phyloP scores from a whole-genome alignment of 345 rosid species.

The Euphorbia tirucalli region DNA sequence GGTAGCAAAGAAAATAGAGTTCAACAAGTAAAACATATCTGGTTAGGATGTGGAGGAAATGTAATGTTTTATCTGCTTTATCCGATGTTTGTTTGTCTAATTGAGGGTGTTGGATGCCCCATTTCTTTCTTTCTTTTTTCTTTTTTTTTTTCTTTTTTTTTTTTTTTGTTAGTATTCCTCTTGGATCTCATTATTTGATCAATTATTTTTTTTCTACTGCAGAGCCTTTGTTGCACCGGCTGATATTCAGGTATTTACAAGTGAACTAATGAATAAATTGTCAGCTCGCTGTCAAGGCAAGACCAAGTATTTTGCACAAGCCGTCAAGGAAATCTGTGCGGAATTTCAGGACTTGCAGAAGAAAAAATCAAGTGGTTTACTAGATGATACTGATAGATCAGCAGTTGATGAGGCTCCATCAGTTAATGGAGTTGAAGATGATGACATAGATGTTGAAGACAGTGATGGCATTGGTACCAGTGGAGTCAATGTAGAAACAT shows the following conservation, averaged over 20 bases:
- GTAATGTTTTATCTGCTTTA: not conserved
- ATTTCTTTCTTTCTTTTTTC: not conserved
- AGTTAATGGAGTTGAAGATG: constrained; percentile 42
- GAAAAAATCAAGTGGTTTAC: constrained; percentile 40
- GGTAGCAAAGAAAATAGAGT: not conserved
- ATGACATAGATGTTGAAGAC: constrained; percentile 41
- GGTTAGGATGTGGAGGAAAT: not conserved
- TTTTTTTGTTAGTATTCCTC: not conserved
- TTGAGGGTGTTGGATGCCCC: not conserved
- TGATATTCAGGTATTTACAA: constrained; percentile 78
- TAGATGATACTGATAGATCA: constrained; percentile 42
- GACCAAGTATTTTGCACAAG: constrained; percentile 72
- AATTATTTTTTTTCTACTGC: constrained; percentile 29
- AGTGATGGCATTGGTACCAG: constrained; percentile 30
- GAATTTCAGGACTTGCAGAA: constrained; percentile 71
- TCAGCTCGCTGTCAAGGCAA: constrained; percentile 63
- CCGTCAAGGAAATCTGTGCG: constrained; percentile 76
- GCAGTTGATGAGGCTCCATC: constrained; percentile 38
- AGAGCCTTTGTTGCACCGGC: constrained; percentile 83
- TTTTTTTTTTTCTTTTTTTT: too few species aligned
- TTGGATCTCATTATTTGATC: constrained; percentile 15
- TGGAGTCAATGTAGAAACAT: constrained; percentile 34
- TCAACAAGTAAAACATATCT: not conserved
- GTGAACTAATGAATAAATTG: constrained; percentile 69
- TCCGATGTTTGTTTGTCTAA: not conserved